phyloP scores from a whole-genome alignment of 2,329 filamentous ascomycete species.

The Neospermospora avenae region DNA sequence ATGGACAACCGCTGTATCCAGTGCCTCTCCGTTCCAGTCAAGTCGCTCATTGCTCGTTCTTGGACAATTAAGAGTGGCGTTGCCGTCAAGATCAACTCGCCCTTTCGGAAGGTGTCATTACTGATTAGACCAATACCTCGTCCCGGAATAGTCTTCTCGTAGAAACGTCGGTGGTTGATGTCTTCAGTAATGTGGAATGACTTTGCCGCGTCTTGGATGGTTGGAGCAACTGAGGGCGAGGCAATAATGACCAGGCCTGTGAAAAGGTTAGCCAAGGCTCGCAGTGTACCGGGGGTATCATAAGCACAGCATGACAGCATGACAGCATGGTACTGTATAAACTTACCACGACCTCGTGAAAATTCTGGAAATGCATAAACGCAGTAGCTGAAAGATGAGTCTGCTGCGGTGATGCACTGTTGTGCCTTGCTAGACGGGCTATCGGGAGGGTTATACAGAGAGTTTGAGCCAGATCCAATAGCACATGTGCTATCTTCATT shows the following conservation, averaged over 20 bases:
- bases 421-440: background rate
- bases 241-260: background rate
- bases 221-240: background rate
- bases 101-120: slow-evolving; percentile 10
- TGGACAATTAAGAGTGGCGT: slow-evolving; percentile 12
- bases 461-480: too few relatives aligned
- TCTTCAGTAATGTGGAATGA: background rate
- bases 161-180: background rate
- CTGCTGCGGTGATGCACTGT: background rate
- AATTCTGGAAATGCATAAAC: background rate
- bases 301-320: too few relatives aligned
- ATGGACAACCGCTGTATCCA: background rate
- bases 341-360: background rate
- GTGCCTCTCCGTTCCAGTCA: background rate
- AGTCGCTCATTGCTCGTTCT: slow-evolving; percentile 1
- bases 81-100: slow-evolving; percentile 11
- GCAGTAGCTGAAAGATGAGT: background rate
- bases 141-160: slow-evolving; percentile 6
- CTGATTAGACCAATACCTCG: slow-evolving; percentile 12
- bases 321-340: too few relatives aligned
- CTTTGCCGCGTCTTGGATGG: background rate
- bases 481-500: background rate
- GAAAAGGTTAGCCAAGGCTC: background rate
- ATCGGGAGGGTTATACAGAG: background rate
- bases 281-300: background rate